Conservation (phyloP, 2,329 filamentous ascomycete genomes). For the Diaporthe citriasiana region DNA sequence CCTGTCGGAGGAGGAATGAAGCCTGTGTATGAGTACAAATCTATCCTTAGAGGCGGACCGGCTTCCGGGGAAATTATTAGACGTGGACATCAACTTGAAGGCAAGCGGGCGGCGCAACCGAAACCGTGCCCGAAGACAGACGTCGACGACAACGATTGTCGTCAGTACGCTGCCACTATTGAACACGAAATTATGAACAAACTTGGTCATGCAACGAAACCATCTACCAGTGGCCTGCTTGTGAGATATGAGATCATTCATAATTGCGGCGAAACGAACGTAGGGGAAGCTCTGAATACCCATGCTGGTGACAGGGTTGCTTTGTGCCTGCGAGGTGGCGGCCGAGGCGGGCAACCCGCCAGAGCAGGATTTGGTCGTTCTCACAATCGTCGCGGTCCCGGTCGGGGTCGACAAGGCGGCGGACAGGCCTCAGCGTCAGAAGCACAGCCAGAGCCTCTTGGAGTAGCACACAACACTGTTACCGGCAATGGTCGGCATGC, state of each 20-base stretch:
- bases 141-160: background rate
- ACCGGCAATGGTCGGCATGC: background rate
- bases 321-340: conserved; percentile 10
- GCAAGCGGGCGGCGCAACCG: background rate
- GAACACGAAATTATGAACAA: conserved; percentile 33
- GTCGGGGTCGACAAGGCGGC: background rate
- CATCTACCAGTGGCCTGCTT: background rate
- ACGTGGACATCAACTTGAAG: background rate
- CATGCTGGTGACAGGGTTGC: background rate
- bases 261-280: background rate
- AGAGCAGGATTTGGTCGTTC: background rate
- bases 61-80: background rate
- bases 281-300: background rate
- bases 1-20: background rate
- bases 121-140: background rate
- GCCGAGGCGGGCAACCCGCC: background rate
- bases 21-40: conserved; percentile 20
- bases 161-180: conserved; percentile 10
- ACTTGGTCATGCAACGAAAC: background rate
- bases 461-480: background rate
- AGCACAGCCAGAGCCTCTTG: background rate
- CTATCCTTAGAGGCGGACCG: conserved; percentile 21
- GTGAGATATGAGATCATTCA: conserved; percentile 4
- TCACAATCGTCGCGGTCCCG: background rate
- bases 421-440: background rate